Evolutionary conservation across 805 yeast species (phyloP).

Genomic region (Yarrowia bubula): DNA sequence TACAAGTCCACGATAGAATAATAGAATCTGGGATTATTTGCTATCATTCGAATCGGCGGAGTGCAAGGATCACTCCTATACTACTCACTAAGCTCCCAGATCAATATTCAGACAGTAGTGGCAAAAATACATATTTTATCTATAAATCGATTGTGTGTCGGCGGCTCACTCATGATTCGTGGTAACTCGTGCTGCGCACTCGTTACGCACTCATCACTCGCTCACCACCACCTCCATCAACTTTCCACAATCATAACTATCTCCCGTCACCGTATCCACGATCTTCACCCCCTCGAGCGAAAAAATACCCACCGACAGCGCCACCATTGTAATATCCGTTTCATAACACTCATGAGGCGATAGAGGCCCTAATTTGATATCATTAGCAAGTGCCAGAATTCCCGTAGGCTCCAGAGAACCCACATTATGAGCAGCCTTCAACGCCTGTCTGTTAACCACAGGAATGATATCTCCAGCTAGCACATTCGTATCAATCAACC

Average conservation of each 20-base stretch:
- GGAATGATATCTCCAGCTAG: slow-evolving; percentile 26
- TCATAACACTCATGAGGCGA: slow-evolving; percentile 65
- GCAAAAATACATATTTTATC: too few relatives aligned
- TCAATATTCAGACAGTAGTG: too few relatives aligned
- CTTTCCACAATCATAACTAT: slow-evolving; percentile 66
- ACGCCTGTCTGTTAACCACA: slow-evolving; percentile 32
- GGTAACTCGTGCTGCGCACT: not conserved
- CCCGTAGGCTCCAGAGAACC: slow-evolving; percentile 51
- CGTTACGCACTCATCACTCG: not conserved
- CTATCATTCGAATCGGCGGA: too few relatives aligned
- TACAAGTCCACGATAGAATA: too few relatives aligned
- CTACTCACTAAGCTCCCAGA: too few relatives aligned
- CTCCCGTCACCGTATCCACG: slow-evolving; percentile 62
- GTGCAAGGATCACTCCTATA: too few relatives aligned
- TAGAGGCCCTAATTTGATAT: slow-evolving; percentile 59
- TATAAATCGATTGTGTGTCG: too few relatives aligned
- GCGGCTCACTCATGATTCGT: not conserved
- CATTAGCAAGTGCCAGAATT: slow-evolving; percentile 61
- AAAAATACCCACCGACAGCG: slow-evolving; percentile 62
- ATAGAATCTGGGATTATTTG: too few relatives aligned
- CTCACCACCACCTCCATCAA: slow-evolving; percentile 64
- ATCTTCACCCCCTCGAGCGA: slow-evolving; percentile 64
- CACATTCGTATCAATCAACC: slow-evolving; percentile 30
- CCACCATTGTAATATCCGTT: slow-evolving; percentile 58
- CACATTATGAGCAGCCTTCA: slow-evolving; percentile 42